These are phyloP conservation scores for Neurospora tetrasperma DNA, from an alignment of 495 filamentous ascomycete genomes.

Conservation along the genomic window DNA sequence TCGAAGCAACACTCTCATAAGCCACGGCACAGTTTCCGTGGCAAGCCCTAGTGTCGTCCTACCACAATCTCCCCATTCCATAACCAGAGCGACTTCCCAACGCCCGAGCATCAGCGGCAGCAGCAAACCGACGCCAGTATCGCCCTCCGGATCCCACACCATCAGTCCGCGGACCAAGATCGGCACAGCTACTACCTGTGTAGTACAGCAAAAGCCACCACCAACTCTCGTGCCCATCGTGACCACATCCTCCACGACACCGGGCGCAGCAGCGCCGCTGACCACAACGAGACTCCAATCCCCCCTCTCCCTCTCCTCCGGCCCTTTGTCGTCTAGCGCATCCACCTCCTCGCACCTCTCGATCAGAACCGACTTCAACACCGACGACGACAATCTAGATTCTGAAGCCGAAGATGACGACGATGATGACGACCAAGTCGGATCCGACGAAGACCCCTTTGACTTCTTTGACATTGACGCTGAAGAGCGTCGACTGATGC, in stretches of 20 bases:
- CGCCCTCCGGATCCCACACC: not conserved
- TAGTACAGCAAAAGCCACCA: not conserved
- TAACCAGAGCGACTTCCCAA: not conserved
- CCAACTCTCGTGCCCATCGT: not conserved
- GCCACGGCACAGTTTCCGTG: not conserved
- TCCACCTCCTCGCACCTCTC: not conserved
- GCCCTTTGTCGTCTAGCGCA: not conserved
- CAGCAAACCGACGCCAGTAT: not conserved
- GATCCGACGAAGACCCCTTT: not conserved
- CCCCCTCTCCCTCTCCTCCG: not conserved
- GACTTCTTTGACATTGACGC: not conserved
- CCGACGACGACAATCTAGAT: not conserved
- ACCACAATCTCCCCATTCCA: not conserved
- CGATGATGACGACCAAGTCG: not conserved
- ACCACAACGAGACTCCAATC: not conserved
- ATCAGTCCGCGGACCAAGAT: not conserved
- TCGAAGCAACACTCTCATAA: not conserved
- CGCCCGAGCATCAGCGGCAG: not conserved
- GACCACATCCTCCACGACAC: not conserved
- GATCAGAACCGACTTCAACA: not conserved
- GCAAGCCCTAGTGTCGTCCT: not conserved
- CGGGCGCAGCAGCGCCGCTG: not conserved
- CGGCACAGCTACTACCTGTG: not conserved
- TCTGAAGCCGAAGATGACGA: not conserved
- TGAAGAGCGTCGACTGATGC: conserved; percentile 17